phyloP scores from a whole-genome alignment of 495 filamentous ascomycete species.

The Tuber melanosporum region DNA sequence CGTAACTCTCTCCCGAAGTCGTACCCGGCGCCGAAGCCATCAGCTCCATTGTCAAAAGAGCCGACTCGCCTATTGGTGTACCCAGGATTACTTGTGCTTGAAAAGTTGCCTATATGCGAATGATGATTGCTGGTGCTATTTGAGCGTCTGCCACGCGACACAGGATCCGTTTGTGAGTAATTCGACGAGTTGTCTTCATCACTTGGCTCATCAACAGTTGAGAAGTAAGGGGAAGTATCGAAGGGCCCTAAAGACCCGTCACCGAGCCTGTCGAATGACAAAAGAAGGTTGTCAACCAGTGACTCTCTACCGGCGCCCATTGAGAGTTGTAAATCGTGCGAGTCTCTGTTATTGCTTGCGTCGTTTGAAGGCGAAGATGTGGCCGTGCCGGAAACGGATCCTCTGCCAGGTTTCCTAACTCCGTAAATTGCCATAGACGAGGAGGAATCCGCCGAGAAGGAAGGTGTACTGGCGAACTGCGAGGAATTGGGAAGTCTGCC shows the following conservation, averaged over 20 bases:
- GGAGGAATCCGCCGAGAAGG: conserved; percentile 32
- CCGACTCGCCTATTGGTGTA: conserved; percentile 35
- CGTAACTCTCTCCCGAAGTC: conserved; percentile 43
- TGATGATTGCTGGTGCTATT: conserved; percentile 38
- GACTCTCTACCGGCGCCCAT: conserved; percentile 74
- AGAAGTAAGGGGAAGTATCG: conserved; percentile 40
- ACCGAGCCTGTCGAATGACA: conserved; percentile 72
- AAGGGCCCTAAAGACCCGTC: conserved; percentile 44
- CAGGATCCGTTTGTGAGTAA: conserved; percentile 42
- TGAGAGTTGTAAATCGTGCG: conserved; percentile 77
- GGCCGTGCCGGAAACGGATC: conserved; percentile 34
- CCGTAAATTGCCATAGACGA: conserved; percentile 35
- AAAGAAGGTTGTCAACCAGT: conserved; percentile 84
- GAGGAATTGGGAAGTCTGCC: conserved; percentile 28
- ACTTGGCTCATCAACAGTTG: conserved; percentile 42
- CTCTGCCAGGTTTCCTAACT: conserved; percentile 36
- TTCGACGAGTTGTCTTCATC: conserved; percentile 45
- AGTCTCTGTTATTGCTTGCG: conserved; percentile 49
- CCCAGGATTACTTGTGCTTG: conserved; percentile 24
- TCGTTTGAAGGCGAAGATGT: conserved; percentile 24
- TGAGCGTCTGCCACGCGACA: conserved; percentile 35
- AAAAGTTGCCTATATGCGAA: conserved; percentile 30
- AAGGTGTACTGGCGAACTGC: conserved; percentile 24
- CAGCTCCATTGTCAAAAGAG: conserved; percentile 36
- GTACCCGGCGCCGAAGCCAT: conserved; percentile 37